These are phyloP conservation scores for Kodamaea leandrae DNA, from an alignment of 805 yeast genomes.

Conservation along the genomic window DNA sequence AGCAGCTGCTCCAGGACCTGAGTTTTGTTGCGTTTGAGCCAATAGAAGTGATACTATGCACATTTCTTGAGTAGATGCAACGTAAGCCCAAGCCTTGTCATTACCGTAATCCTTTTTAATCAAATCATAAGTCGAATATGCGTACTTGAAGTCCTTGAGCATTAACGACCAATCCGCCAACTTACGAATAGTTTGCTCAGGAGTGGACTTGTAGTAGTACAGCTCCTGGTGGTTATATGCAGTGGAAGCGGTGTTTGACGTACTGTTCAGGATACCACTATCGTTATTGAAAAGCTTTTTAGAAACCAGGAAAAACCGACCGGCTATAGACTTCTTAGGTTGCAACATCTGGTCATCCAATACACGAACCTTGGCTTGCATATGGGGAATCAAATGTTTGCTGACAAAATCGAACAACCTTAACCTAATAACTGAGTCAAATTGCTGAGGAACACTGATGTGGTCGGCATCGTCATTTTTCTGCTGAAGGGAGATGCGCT, in stretches of 20 bases:
- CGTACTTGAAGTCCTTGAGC: slow-evolving; percentile 83
- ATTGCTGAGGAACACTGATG: slow-evolving; percentile 29
- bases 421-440: slow-evolving; percentile 39
- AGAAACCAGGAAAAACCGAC: slow-evolving; percentile 67
- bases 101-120: slow-evolving; percentile 72
- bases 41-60: slow-evolving; percentile 70
- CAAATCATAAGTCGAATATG: slow-evolving; percentile 79
- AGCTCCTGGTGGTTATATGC: slow-evolving; percentile 51
- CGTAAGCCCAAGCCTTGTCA: slow-evolving; percentile 76
- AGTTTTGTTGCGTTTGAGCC: slow-evolving; percentile 44
- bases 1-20: slow-evolving; percentile 29
- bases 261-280: slow-evolving; percentile 20
- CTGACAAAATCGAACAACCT: slow-evolving; percentile 48
- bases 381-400: slow-evolving; percentile 66
- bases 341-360: slow-evolving; percentile 85
- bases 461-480: slow-evolving; percentile 13
- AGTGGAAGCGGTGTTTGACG: slow-evolving; percentile 10
- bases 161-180: slow-evolving; percentile 92
- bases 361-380: slow-evolving; percentile 73
- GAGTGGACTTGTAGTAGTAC: slow-evolving; percentile 57
- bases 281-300: slow-evolving; percentile 51
- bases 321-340: slow-evolving; percentile 74
- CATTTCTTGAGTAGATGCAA: slow-evolving; percentile 88
- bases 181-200: slow-evolving; percentile 74
- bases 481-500: slow-evolving; percentile 29